Percentiles rank a stretch among this genome's conserved stretches.
phyloP scores from a whole-genome alignment of 2,329 filamentous ascomycete genomes.

The Chaetomiaceae sp. region DNA sequence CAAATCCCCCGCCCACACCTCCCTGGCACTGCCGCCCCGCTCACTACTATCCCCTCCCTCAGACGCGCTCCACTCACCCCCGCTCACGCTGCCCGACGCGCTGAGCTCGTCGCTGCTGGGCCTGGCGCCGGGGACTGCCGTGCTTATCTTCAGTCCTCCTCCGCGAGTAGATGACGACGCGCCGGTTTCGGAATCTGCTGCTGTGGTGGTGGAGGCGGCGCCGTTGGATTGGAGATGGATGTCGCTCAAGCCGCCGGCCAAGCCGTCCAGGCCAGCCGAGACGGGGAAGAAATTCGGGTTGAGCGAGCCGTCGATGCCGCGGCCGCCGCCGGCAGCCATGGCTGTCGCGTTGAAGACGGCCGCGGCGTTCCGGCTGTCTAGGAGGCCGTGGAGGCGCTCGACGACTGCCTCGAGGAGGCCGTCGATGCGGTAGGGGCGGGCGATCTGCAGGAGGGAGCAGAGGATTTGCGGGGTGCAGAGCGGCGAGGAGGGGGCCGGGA shows the following conservation, averaged over 20 bases:
- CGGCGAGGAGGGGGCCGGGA: slow-evolving; percentile 69
- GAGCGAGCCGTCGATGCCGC: slow-evolving; percentile 66
- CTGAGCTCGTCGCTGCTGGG: slow-evolving; percentile 46
- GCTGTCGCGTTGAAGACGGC: slow-evolving; percentile 97
- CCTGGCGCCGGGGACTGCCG: slow-evolving; percentile 34
- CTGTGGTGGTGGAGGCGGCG: slow-evolving; percentile 26
- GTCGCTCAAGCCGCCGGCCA: slow-evolving; percentile 26
- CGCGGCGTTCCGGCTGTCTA: slow-evolving; percentile 90
- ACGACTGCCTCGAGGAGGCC: slow-evolving; percentile 89
- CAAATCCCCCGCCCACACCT: slow-evolving; percentile 76
- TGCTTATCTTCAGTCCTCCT: slow-evolving; percentile 45
- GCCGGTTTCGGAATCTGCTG: slow-evolving; percentile 30
- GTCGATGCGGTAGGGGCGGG: slow-evolving; percentile 88
- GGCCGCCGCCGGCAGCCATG: slow-evolving; percentile 92
- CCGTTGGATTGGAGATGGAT: slow-evolving; percentile 14
- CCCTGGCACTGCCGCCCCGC: slow-evolving; percentile 36
- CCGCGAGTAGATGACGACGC: too few species aligned
- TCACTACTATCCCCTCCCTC: slow-evolving; percentile 48
- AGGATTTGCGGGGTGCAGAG: slow-evolving; percentile 93
- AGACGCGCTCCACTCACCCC: slow-evolving; percentile 51
- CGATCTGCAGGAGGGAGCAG: slow-evolving; percentile 89
- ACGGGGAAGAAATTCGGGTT: slow-evolving; percentile 60
- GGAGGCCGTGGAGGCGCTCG: slow-evolving; percentile 78
- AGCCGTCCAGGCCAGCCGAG: slow-evolving; percentile 41
- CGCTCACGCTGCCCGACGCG: slow-evolving; percentile 46